Evolutionary conservation across 768 basidiomycete species (phyloP), one percentile per base, ranked within the genome.

Genomic region (Amanita polypyramis): DNA sequence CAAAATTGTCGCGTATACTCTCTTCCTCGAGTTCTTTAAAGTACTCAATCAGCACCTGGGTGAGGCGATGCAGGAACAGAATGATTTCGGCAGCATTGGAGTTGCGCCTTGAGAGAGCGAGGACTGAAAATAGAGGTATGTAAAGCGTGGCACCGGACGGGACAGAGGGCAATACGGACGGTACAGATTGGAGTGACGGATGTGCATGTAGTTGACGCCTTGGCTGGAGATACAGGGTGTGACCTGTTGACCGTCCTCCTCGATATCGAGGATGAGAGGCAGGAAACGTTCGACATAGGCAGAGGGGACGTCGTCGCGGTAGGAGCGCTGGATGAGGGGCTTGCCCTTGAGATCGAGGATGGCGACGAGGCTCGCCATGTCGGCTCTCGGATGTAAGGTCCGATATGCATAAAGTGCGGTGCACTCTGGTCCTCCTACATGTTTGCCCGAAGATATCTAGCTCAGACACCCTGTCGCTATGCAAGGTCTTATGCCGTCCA

Each of bases 11-110:
- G 6, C 96, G 76, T 61, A 99, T 98, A 41, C 91, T 94, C 70
- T 99, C 96, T 60, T 98, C 96, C 62, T 99, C 96, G 33, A 98
- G 82, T 62, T 98, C 96, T 64, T 98, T 99, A 75, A 99, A 99
- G 74, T 99, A 99, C 61, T 98, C 96, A 45, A 95, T 77, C 48
- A 99, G 74, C 5, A 98, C 95, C 62, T 91, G 80, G 0, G 83
- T 85, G 48, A 99, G 75, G 37, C 94, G 82, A 65, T 98, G 96
- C 14, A 99, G 76, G 73, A 97, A 98, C 54, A 96, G 77, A 67
- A 98, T 92, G 57, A 92, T 85, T 66, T 98, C 96, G 19, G 92
- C 85, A 0, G 91, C 94, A 61, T 99, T 98, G 20, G 85, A 75
- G 69, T 99, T 99, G 47, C 89, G 84, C 65, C 95, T 96, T 27